Base-by-base conservation (phyloP, 805 yeast species). In the Zygoascus flipseniorum region DNA sequence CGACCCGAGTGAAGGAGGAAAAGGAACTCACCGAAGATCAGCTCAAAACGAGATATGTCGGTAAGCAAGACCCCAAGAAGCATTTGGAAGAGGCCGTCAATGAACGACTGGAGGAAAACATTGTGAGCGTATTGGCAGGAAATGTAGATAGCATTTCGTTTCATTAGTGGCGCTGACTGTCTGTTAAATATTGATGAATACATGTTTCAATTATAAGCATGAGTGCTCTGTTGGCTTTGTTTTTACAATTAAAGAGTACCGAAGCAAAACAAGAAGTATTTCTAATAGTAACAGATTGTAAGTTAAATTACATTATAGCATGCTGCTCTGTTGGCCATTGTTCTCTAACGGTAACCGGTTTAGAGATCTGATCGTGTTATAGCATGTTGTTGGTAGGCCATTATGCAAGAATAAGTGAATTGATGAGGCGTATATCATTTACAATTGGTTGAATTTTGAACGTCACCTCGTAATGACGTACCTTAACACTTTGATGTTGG, bases 41-140 rank as follows among this genome's bases (percentile, higher is more conserved):
- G 69, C 78, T 92, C 61, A 89, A 88, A 70, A 92, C 97, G 8
- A 83, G 99, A 67, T 95, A 92, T 65, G 97, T 93, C 39, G 99
- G 99, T 62, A 90, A 89, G 68, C 97, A 92, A 72, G 99, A 93
- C 70, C 99, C 99, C 43, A 93, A 95, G 81, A 93, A 92, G 74
- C 99, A 93, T 74, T 76, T 93, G 63, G 79, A 85, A 48, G 97
- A 88, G 58, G 86, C 95, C 0, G 95, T 96, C 10, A 95, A 88
- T 60, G 75, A 76, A 56, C 76, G 88, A 51, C 80, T 95, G 62
- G 99, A 93, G 70, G 93, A 88, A 51, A 95, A 93, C 67, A 83
- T 93, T 48, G 89, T 88, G 11, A 82, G 95, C 35, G 78, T 92
- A 58, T 75, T 90, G 65, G 87, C 96, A 14, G 87, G 97, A 49